Base-by-base conservation (phyloP, 208 protist species). In the Trypanosomatidae sp. region DNA sequence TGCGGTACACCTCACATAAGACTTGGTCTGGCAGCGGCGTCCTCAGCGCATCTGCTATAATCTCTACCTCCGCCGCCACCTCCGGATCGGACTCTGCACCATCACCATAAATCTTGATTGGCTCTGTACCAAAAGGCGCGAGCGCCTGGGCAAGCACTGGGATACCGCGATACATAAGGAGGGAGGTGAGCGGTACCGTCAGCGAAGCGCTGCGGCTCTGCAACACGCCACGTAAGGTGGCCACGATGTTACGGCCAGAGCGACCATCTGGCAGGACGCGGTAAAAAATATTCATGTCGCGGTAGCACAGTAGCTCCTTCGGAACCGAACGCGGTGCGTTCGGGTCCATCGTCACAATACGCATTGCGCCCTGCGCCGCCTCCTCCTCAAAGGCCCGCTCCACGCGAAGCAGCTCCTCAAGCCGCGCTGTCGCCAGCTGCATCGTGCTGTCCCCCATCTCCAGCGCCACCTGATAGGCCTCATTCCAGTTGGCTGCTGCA, bases 91-190 rank as follows among this genome's bases (percentile, higher is more conserved):
- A 0, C 25, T 80, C 76, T 8, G 13, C 65, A 49, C 52, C 46
- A 46, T 56, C 65, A 50, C 70, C 76, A n/a, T 68, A 30, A 81
- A 94, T 52, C 44, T 88, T 83, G 50, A 73, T 71, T 3, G 89
- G 89, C 22, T 81, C 60, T 30, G 68, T 60, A 25, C 82, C 81
- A 73, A 96, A 87, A 7, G 91, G 91, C 15, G 88, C 84, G 12
- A 96, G 85, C 33, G 91, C 91, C 85, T 96, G 91, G 39, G 88
- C 91, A 36, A 96, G 79, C 33, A 96, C 85, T 6, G 91, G 91
- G 76, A 91, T 96, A 49, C 91, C 91, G 36, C 88, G 87, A 66
- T 90, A 96, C 46, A 87, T 87, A 64, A 96, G 83, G 79, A 92
- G 87, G 69, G 73, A 69, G n/a, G 91, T 91, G 44, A 96, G 82